These are phyloP conservation scores for Xylaria nigripes DNA, from an alignment of 495 filamentous ascomycete species.

Conservation along the genomic window DNA sequence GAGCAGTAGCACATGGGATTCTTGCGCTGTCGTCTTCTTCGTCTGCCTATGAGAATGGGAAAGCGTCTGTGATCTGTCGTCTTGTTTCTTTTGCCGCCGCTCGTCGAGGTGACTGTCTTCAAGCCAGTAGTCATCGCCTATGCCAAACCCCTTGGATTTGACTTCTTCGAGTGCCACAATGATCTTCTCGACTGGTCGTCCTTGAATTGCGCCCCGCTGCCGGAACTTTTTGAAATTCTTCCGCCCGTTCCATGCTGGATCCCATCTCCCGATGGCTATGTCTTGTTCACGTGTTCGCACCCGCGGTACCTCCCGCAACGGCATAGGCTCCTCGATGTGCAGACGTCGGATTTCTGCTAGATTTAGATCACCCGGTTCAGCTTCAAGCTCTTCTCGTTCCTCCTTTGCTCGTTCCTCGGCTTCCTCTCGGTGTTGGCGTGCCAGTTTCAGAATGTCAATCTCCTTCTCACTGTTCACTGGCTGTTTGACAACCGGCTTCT, in stretches of 20 bases:
- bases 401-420: conserved; percentile 53
- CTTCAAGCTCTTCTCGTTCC: conserved; percentile 51
- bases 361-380: conserved; percentile 48
- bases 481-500: neutral
- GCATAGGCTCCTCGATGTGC: conserved; percentile 75
- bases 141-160: conserved; percentile 67
- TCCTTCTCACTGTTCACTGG: conserved; percentile 41
- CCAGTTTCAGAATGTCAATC: conserved; percentile 61
- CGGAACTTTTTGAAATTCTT: conserved; percentile 95
- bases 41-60: conserved; percentile 15
- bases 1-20: conserved; percentile 9
- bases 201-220: conserved; percentile 46
- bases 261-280: conserved; percentile 60
- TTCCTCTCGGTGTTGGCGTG: conserved; percentile 58
- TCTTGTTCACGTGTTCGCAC: conserved; percentile 34
- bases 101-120: conserved; percentile 32
- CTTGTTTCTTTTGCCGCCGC: conserved; percentile 18
- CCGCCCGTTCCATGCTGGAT: conserved; percentile 86
- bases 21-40: neutral
- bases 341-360: conserved; percentile 64
- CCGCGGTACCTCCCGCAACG: conserved; percentile 37
- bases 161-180: conserved; percentile 77
- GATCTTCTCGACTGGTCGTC: conserved; percentile 44
- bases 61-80: conserved; percentile 20
- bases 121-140: conserved; percentile 79